A percentile compares a stretch with the other conserved stretches of the same genome.
phyloP scores from a whole-genome alignment of 2,329 filamentous ascomycete genomes.

The Helotiales sp. region DNA sequence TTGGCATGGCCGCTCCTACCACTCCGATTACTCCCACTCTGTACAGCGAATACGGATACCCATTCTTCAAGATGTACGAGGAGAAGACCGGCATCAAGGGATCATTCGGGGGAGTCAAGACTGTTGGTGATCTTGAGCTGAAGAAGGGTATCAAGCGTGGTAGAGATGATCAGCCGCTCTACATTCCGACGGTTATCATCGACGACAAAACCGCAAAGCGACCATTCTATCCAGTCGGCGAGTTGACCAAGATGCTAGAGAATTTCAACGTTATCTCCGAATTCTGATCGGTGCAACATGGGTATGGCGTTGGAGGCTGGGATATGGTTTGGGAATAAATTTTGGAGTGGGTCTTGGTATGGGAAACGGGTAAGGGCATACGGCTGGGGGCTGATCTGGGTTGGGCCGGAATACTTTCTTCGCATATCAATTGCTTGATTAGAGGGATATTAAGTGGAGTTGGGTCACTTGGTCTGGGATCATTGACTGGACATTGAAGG shows the following conservation, averaged over 20 bases:
- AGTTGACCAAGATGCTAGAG: neutral
- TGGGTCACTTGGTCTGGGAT: no score
- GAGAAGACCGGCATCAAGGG: slow-evolving; percentile 5
- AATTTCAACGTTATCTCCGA: neutral
- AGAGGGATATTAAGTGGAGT: no score
- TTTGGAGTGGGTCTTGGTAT: no score
- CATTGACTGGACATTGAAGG: no score
- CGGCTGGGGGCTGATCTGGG: no score
- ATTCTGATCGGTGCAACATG: neutral
- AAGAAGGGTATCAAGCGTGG: neutral
- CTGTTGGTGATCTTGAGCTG: slow-evolving; percentile 3
- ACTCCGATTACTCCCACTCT: slow-evolving; percentile 37
- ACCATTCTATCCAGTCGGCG: neutral
- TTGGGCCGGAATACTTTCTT: no score
- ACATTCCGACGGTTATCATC: neutral
- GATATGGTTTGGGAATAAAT: neutral
- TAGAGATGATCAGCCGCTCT: neutral
- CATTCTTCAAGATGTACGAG: slow-evolving; percentile 39
- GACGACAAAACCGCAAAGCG: neutral
- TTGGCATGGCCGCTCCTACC: slow-evolving; percentile 37
- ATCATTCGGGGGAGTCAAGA: slow-evolving; percentile 6
- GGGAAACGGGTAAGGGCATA: no score
- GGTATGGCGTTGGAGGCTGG: neutral
- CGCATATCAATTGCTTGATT: no score
- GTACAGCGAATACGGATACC: slow-evolving; percentile 37